phyloP scores from a whole-genome alignment of 192 early-diverging fungal genomes.

The Podila epigama region DNA sequence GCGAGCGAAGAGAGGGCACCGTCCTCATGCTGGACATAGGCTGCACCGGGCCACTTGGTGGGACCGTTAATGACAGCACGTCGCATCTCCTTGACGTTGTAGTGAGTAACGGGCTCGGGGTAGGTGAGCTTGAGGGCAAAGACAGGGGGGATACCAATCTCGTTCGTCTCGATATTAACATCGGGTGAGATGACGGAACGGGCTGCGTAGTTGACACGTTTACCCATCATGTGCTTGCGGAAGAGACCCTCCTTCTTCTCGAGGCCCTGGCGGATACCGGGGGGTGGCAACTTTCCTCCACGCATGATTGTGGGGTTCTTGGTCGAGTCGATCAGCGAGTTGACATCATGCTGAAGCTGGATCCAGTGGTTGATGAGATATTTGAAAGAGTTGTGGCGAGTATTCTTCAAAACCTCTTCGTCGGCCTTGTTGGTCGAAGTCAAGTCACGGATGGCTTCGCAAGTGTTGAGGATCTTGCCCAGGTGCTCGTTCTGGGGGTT shows the following conservation, averaged over 20 bases:
- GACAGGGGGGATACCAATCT: slow-evolving; percentile 97
- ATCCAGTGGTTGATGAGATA: slow-evolving; percentile 71
- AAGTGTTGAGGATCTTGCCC: slow-evolving; percentile 83
- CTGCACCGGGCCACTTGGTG: slow-evolving; percentile 94
- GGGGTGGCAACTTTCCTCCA: slow-evolving; percentile 74
- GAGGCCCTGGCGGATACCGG: slow-evolving; percentile 93
- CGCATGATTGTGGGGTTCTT: slow-evolving; percentile 74
- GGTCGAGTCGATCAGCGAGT: slow-evolving; percentile 92
- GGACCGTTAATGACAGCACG: slow-evolving; percentile 96
- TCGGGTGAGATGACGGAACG: slow-evolving; percentile 98
- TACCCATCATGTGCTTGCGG: slow-evolving; percentile 99
- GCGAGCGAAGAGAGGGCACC: slow-evolving; percentile 85
- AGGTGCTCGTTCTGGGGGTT: slow-evolving; percentile 95
- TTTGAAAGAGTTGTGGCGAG: slow-evolving; percentile 22
- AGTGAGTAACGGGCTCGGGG: slow-evolving; percentile 95
- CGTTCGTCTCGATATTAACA: slow-evolving; percentile 96
- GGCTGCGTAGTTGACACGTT: slow-evolving; percentile 99
- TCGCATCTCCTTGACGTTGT: slow-evolving; percentile 93
- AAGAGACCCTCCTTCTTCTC: slow-evolving; percentile 99
- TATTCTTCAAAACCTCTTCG: slow-evolving; percentile 28
- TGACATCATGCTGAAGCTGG: slow-evolving; percentile 87
- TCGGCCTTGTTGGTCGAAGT: slow-evolving; percentile 37
- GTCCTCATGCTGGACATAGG: slow-evolving; percentile 94
- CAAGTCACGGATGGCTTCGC: slow-evolving; percentile 69
- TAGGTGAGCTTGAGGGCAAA: slow-evolving; percentile 96